Conservation (phyloP, 495 filamentous ascomycete species). For the Xylaria cubensis region DNA sequence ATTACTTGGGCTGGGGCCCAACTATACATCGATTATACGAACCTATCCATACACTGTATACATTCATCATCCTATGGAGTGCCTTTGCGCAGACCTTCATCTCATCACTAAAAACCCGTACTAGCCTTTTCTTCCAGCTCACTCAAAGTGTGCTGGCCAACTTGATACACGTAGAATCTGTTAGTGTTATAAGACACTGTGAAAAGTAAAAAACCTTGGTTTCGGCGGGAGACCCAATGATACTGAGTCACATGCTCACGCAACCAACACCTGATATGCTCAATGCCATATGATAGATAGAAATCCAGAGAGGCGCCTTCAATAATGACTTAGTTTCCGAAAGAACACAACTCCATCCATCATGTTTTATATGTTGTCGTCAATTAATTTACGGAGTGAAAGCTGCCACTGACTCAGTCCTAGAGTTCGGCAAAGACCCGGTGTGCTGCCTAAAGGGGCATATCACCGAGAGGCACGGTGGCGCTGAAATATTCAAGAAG, state of each 20-base stretch:
- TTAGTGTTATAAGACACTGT: not conserved
- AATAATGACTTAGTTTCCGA: slow-evolving; percentile 12
- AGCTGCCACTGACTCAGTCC: slow-evolving; percentile 33
- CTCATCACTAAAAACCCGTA: not conserved
- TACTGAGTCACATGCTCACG: not conserved
- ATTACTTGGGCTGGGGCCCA: not conserved
- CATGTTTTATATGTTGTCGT: slow-evolving; percentile 20
- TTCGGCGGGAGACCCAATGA: slow-evolving; percentile 5
- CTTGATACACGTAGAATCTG: slow-evolving; percentile 12
- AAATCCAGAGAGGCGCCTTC: slow-evolving; percentile 26
- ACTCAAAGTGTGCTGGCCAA: slow-evolving; percentile 16
- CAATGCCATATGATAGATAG: slow-evolving; percentile 17
- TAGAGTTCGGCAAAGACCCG: slow-evolving; percentile 32
- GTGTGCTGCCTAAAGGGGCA: slow-evolving; percentile 30
- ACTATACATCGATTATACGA: slow-evolving; percentile 26
- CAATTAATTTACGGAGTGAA: slow-evolving; percentile 33
- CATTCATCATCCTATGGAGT: slow-evolving; percentile 1
- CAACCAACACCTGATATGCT: slow-evolving; percentile 24
- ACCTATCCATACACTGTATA: slow-evolving; percentile 25
- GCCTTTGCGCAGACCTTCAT: not conserved
- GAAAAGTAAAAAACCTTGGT: slow-evolving; percentile 15
- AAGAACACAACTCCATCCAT: slow-evolving; percentile 8
- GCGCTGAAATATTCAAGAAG: slow-evolving; percentile 41
- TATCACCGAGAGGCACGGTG: slow-evolving; percentile 36
- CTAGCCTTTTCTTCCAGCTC: not conserved